Evolutionary conservation across 768 basidiomycete genomes (phyloP).

Genomic region (Leccinum fibrillosum): DNA sequence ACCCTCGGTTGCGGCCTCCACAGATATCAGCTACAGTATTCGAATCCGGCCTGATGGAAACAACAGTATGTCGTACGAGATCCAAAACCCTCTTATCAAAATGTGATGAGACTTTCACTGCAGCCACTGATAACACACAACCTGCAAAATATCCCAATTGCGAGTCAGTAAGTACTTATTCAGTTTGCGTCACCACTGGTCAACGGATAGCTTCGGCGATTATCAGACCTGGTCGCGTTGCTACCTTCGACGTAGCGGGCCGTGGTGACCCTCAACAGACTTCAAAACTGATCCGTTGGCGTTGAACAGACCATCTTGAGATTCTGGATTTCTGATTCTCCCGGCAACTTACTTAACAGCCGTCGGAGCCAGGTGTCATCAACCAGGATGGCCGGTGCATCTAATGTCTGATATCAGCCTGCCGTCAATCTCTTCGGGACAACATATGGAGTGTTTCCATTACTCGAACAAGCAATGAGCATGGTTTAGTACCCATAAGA

Average conservation of each 20-base stretch:
- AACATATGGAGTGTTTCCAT: not conserved
- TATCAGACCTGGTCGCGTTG: too few relatives aligned
- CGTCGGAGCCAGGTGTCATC: not conserved
- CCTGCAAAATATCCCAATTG: too few relatives aligned
- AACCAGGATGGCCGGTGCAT: not conserved
- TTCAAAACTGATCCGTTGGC: not conserved
- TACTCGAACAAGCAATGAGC: too few relatives aligned
- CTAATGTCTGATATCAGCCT: not conserved
- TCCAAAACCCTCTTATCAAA: not conserved
- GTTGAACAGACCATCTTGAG: not conserved
- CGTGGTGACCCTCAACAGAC: too few relatives aligned
- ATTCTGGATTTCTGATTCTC: not conserved
- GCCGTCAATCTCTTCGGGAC: not conserved
- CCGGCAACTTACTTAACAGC: not conserved
- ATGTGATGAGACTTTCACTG: not conserved
- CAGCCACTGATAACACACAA: not conserved
- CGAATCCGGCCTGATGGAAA: not conserved
- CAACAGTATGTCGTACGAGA: not conserved
- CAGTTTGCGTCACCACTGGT: too few relatives aligned
- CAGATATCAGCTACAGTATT: too few relatives aligned
- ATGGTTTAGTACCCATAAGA: too few relatives aligned
- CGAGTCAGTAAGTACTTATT: too few relatives aligned
- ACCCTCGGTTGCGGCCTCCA: not conserved
- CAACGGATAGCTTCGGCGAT: too few relatives aligned
- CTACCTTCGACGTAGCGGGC: too few relatives aligned